A percentile compares a stretch with the other conserved stretches of the same genome.
phyloP scores from a whole-genome alignment of 495 filamentous ascomycete genomes.

The Achaetomiella virescens region DNA sequence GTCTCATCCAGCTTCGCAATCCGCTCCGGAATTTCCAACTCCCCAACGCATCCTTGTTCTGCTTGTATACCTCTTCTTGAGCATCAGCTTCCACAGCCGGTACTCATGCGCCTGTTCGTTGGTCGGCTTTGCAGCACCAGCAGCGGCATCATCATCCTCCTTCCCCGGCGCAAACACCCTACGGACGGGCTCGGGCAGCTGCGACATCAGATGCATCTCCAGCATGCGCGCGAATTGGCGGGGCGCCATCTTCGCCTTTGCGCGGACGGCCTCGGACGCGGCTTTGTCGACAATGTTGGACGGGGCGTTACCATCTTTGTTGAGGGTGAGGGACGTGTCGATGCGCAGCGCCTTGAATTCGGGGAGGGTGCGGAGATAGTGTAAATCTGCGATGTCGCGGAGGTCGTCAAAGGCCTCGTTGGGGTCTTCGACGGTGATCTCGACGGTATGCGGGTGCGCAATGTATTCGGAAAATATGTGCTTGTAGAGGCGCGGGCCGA shows the following conservation, averaged over 20 bases:
- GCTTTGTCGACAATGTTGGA: conserved; percentile 53
- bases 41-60: conserved; percentile 69
- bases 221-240: conserved; percentile 83
- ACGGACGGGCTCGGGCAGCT: conserved; percentile 58
- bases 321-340: conserved; percentile 36
- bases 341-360: conserved; percentile 49
- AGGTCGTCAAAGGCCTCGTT: conserved; percentile 92
- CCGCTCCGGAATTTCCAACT: conserved; percentile 70
- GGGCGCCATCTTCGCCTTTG: conserved; percentile 65
- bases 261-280: conserved; percentile 55
- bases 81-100: conserved; percentile 74
- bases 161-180: conserved; percentile 29
- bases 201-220: conserved; percentile 82
- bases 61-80: conserved; percentile 77
- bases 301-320: conserved; percentile 47
- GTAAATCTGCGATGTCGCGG: conserved; percentile 75
- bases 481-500: conserved; percentile 76
- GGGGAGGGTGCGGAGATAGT: conserved; percentile 51
- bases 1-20: conserved; percentile 77
- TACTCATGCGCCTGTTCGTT: conserved; percentile 46
- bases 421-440: conserved; percentile 93
- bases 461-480: conserved; percentile 63
- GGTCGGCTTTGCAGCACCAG: conserved; percentile 7
- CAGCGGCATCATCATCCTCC: not conserved
- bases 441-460: conserved; percentile 55